Evolutionary conservation across 75 land plant genomes (phyloP), one percentile per base, ranked within the genome.

Genomic region (Picea sitchensis): DNA sequence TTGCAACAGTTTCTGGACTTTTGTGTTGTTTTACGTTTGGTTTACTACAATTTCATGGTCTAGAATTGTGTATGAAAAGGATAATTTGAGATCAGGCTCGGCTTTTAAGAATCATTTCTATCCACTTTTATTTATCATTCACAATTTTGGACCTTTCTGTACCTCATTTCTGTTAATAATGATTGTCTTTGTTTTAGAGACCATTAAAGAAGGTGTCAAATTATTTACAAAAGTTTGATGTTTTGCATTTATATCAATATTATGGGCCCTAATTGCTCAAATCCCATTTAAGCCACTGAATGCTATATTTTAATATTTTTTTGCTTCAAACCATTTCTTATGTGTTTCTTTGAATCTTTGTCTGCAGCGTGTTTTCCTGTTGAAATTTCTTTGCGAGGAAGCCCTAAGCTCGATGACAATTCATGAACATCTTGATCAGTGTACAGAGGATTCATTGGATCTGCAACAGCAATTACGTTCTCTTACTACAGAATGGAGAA

Each of bases 351-450:
- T 47, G 54, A 47, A 47, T 44, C 59, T 77, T 4, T 86, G 38
- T 38, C 51, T 86, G 81, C 92, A 96, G 99, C 91, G 94, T 71
- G 58, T 84, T 15, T 84, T 86, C 62, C 67, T 96, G 59, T 81
- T 96, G 63, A 96, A 94, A 78, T 89, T 91, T 80, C 82, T 96
- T 26, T 96, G 95, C 77, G 95, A 96, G 78, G 92, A 96, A 82
- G 87, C 85, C 23, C 87, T 96, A 60, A 89, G 83, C 51, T 75
- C 97, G 57, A 85, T 88, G 26, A 41, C 83, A 58, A 75, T 92
- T 63, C 88, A 90, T 72, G 92, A 91, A 61, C 95, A 96, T 73
- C 81, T 96, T 78, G 99, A 96, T 57, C 92, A 92, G 23, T 88
- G 93, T 86, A 85, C 87, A 47, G 95, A 95, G 6, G 61, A 63